Conservation (phyloP, 768 basidiomycete species). For the Cyathus striatus region DNA sequence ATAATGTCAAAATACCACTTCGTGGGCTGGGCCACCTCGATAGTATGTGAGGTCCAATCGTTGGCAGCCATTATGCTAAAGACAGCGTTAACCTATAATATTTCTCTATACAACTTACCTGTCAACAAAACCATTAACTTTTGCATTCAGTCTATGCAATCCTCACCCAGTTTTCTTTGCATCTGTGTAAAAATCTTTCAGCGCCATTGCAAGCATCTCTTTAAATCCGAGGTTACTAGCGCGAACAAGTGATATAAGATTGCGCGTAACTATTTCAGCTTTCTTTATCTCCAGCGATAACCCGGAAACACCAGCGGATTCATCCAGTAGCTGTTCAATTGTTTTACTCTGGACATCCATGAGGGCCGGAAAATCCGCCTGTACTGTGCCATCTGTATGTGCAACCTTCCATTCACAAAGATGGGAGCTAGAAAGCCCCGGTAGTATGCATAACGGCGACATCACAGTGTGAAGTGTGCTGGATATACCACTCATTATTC, state of each 20-base stretch:
- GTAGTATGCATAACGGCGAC: constrained; percentile 57
- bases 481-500: constrained; percentile 36
- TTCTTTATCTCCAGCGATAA: constrained; percentile 68
- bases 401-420: constrained; percentile 32
- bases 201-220: constrained; percentile 47
- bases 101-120: no score
- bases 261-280: constrained; percentile 71
- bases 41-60: constrained; percentile 59
- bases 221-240: constrained; percentile 57
- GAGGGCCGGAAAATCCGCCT: constrained; percentile 61
- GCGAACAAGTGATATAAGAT: constrained; percentile 58
- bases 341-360: constrained; percentile 54
- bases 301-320: constrained; percentile 51
- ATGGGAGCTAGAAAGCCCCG: constrained; percentile 43
- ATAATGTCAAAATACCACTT: no score
- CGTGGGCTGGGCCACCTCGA: constrained; percentile 38
- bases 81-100: no score
- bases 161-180: constrained; percentile 57
- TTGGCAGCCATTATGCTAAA: constrained; percentile 77
- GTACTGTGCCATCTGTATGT: neutral
- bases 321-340: constrained; percentile 59
- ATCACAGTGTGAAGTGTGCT: constrained; percentile 40
- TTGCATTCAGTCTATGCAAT: constrained; percentile 58
- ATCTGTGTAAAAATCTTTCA: constrained; percentile 52
- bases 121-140: constrained; percentile 71